phyloP scores from a whole-genome alignment of 148 eudicot species.

The Euryodendron excelsum region DNA sequence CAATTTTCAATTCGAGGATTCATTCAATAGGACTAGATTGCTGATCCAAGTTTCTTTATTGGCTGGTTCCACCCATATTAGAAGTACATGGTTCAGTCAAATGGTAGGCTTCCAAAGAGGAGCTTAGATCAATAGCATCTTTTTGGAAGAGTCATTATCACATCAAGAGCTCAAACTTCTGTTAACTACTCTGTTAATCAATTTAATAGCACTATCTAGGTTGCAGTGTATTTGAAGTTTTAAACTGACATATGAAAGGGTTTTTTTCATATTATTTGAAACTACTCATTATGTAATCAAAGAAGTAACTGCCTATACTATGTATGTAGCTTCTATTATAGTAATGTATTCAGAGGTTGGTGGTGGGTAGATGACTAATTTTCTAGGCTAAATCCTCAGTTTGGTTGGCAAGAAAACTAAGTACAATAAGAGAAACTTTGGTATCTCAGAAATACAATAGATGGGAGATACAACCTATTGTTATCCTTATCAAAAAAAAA shows the following conservation, averaged over 20 bases:
- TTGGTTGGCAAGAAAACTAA: background rate
- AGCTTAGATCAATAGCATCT: too few species aligned
- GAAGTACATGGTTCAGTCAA: too few species aligned
- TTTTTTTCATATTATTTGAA: too few species aligned
- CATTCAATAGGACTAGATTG: too few species aligned
- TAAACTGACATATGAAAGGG: background rate
- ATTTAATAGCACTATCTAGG: background rate
- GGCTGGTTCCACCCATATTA: too few species aligned
- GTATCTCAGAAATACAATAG: background rate
- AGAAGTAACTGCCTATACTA: background rate
- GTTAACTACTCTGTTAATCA: background rate
- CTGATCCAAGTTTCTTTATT: too few species aligned
- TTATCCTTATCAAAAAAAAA: too few species aligned
- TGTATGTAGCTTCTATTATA: background rate
- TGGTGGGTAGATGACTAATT: background rate
- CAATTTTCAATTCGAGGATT: too few species aligned
- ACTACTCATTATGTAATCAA: background rate
- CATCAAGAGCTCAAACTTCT: background rate
- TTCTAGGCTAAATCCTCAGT: background rate
- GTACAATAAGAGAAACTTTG: background rate
- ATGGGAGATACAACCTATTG: too few species aligned
- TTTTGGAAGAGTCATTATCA: background rate
- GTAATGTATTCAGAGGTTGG: background rate
- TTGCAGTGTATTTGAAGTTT: background rate
- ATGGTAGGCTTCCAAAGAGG: too few species aligned